These are phyloP conservation scores for Hibiscus syriacus DNA, from an alignment of 345 rosid genomes.

Conservation along the genomic window DNA sequence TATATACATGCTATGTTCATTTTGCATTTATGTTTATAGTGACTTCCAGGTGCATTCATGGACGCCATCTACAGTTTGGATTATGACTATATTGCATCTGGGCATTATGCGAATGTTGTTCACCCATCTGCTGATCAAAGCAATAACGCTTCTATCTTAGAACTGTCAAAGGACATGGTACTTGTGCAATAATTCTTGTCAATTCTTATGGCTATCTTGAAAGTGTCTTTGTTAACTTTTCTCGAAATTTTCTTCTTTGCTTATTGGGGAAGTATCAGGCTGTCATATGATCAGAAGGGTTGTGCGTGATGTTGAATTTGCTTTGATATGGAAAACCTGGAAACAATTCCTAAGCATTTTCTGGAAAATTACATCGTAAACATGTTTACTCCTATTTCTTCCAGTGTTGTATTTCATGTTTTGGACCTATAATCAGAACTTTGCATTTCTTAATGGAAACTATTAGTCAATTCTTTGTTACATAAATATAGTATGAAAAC, in stretches of 20 bases:
- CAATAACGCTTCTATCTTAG: conserved; percentile 47
- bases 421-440: background rate
- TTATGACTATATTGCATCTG: conserved; percentile 77
- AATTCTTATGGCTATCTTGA: background rate
- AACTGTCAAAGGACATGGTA: conserved; percentile 77
- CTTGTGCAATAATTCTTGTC: background rate
- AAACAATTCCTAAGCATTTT: background rate
- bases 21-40: conserved; percentile 8
- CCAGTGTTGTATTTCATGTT: background rate
- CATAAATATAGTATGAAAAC: too few species aligned
- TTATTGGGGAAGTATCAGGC: background rate
- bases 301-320: background rate
- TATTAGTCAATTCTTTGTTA: background rate
- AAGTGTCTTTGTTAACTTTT: background rate
- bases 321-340: background rate
- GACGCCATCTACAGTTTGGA: conserved; percentile 64
- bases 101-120: conserved; percentile 79
- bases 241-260: background rate
- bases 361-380: background rate
- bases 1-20: background rate
- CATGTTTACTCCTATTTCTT: background rate
- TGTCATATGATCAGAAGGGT: background rate
- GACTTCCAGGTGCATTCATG: conserved; percentile 71
- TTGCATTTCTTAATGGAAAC: background rate
- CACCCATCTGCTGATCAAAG: conserved; percentile 49